Conservation (phyloP, 148 eudicot genomes). For the Agrostemma githago region DNA sequence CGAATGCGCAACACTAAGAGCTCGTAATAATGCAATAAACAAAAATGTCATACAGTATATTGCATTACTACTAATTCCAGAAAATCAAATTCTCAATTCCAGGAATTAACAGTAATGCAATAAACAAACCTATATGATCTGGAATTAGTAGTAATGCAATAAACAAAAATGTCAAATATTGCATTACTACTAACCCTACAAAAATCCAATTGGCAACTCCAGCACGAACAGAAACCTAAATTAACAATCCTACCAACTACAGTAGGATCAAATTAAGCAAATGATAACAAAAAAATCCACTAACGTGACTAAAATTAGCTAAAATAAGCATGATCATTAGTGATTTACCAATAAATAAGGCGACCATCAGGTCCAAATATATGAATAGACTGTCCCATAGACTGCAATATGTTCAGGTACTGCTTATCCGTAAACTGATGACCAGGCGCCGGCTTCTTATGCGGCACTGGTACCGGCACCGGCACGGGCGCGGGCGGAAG, state of each 20-base stretch:
- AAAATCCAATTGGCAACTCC: background rate
- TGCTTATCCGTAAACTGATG: slow-evolving; percentile 56
- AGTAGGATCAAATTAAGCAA: background rate
- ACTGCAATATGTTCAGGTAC: slow-evolving; percentile 80
- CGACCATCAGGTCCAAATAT: slow-evolving; percentile 52
- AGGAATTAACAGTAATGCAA: background rate
- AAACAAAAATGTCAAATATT: background rate
- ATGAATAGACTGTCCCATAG: slow-evolving; percentile 92
- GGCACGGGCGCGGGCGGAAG: slow-evolving; percentile 3
- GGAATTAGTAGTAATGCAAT: no score
- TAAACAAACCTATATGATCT: no score
- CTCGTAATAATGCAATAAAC: background rate
- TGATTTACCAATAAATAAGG: slow-evolving; percentile 63
- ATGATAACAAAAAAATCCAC: background rate
- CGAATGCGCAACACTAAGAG: no score
- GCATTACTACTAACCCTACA: background rate
- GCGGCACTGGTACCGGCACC: slow-evolving; percentile 6
- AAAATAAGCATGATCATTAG: background rate
- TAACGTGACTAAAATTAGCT: background rate
- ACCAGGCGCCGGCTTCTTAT: slow-evolving; percentile 13
- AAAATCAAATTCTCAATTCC: background rate
- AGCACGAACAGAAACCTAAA: background rate
- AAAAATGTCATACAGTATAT: background rate
- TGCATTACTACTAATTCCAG: background rate
- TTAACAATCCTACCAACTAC: background rate